Evolutionary conservation across 257 asterid genomes (phyloP), one percentile per base, ranked within the genome.

Genomic region (Solanum clarkiae): DNA sequence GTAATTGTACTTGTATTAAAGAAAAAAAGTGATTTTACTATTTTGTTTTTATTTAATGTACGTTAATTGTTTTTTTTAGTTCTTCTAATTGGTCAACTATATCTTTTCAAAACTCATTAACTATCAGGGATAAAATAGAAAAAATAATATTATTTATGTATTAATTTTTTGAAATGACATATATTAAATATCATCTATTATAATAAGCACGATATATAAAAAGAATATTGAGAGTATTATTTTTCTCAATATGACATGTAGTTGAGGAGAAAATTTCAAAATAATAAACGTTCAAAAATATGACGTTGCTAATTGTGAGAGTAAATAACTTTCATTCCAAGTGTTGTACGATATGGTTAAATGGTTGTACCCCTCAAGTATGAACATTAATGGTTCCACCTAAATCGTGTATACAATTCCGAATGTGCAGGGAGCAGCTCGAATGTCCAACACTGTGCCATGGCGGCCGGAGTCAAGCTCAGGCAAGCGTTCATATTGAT

Each of bases 391-490:
- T 75, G 81, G 59, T 22, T 74, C 69, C 20, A 80, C 84, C 53
- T 7, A 20, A 54, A 45, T 6, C 29, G 24, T 22, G 32, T 11
- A 12, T 45, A 22, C 42, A 60, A 13, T 2, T 62, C 24, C 60
- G 75, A 14, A 45, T 81, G 77, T 60, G 84, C 55, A 80, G 14
- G 84, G 16, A n/a, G 69, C 80, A 40, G 55, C 92, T 68, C 82
- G 90, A 90, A 72, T 84, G 13, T 89, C 90, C 88, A 87, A 92
- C 89, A 60, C 88, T 88, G 90, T 92, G 86, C 74, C 89, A 88
- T 93, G 86, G 91, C 95, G 93, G 88, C 92, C 90, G 29, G 89
- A 91, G 69, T 63, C 81, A 8, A 86, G 59, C 86, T 74, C 89
- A 6, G 84, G 56, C 93, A 88, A 84, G 80, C 90, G 68, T 71